These are phyloP conservation scores for Priceomyces medius DNA, from an alignment of 805 yeast species.

Conservation along the genomic window DNA sequence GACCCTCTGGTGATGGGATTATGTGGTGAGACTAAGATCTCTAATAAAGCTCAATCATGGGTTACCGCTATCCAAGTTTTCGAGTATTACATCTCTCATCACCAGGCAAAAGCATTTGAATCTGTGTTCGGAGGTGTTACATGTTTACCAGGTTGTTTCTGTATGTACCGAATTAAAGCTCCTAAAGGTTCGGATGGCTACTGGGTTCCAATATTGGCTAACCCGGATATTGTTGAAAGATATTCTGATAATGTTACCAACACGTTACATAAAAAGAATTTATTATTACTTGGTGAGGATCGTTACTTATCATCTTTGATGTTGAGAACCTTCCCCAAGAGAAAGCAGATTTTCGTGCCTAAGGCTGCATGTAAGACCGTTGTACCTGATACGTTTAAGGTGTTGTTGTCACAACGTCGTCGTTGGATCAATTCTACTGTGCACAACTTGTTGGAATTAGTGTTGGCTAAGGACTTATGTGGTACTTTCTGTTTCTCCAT, in stretches of 20 bases:
- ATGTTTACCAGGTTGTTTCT: slow-evolving; percentile 94
- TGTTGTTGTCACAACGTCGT: slow-evolving; percentile 86
- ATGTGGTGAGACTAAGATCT: slow-evolving; percentile 92
- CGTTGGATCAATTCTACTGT: slow-evolving; percentile 97
- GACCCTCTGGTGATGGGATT: slow-evolving; percentile 88
- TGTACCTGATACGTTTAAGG: slow-evolving; percentile 80
- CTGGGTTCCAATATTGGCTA: slow-evolving; percentile 93
- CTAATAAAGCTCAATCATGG: slow-evolving; percentile 81
- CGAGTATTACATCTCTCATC: slow-evolving; percentile 91
- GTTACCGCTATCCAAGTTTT: slow-evolving; percentile 92
- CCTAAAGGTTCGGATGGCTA: slow-evolving; percentile 70
- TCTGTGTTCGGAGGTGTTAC: slow-evolving; percentile 95
- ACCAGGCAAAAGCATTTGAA: slow-evolving; percentile 91
- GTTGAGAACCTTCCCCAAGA: slow-evolving; percentile 85
- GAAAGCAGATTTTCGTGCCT: slow-evolving; percentile 83
- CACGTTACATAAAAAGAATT: slow-evolving; percentile 82
- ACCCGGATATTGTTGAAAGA: slow-evolving; percentile 90
- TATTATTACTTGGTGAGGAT: slow-evolving; percentile 86
- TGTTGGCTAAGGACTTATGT: slow-evolving; percentile 80
- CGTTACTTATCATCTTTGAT: slow-evolving; percentile 80
- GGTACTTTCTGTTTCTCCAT: slow-evolving; percentile 93
- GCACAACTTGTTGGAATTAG: slow-evolving; percentile 86
- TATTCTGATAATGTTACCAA: slow-evolving; percentile 83
- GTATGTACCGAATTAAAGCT: slow-evolving; percentile 85
- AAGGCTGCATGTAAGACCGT: slow-evolving; percentile 91